Conservation (phyloP, 2,329 filamentous ascomycete genomes). For the Sarocladium kiliense region DNA sequence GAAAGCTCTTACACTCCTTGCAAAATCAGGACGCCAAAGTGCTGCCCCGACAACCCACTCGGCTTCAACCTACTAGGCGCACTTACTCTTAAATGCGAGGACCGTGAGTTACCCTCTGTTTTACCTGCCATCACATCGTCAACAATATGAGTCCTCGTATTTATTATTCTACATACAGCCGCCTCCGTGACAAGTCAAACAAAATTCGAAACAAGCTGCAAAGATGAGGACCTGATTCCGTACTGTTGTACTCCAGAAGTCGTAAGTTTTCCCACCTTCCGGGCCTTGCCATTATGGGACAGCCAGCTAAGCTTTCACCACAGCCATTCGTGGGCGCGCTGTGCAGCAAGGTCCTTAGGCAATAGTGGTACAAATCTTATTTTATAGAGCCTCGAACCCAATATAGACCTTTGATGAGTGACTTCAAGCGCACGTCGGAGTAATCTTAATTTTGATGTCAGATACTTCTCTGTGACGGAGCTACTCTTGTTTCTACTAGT, state of each 20-base stretch:
- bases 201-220: background rate
- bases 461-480: no score
- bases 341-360: no score
- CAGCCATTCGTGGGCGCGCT: no score
- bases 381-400: no score
- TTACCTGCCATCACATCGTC: background rate
- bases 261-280: background rate
- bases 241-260: slow-evolving; percentile 1
- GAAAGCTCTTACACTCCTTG: background rate
- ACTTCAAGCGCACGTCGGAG: no score
- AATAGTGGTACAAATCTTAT: no score
- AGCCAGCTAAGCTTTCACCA: no score
- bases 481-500: no score
- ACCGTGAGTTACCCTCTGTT: background rate
- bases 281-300: no score
- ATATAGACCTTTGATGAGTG: no score
- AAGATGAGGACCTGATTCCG: background rate
- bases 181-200: background rate
- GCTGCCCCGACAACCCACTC: background rate
- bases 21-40: background rate
- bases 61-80: background rate
- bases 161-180: background rate
- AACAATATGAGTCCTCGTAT: background rate
- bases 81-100: background rate
- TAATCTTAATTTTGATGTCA: no score